Base-by-base conservation (phyloP, 202 grass and related monocot genomes). In the Bolboschoenoplectus hybrid region DNA sequence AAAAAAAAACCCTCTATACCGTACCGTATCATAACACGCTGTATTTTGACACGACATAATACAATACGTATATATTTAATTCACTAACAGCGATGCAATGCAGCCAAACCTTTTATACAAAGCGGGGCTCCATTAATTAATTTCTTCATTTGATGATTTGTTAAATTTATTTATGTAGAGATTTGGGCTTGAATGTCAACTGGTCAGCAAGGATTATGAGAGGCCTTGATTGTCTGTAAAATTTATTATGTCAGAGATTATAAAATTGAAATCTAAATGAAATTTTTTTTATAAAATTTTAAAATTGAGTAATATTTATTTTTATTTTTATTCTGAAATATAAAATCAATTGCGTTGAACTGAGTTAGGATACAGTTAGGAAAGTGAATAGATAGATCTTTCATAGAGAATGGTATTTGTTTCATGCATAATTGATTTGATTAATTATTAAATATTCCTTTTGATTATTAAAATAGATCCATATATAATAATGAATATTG, bases 101-200 rank as follows among this genome's bases (percentile, higher is more conserved):
- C 67, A 44, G 12, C 13, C 12, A 13, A 43, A 17, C 39, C 17
- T 43, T 68, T 68, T 44, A 9, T 67, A 12, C 11, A 68, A 67
- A 68, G 11, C 43, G 66, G 66, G 66, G 66, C 66, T 68, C 66
- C 66, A 17, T 68, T 68, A 41, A n/a, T 58, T n/a, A 26, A 9
- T 20, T 16, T 41, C 1, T 2, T 68, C 0, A 14, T 67, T 67
- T 67, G 2, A 58, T 58, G 17, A 38, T 55, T 14, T 55, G 3
- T 13, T 52, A 7, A 13, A 56, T 67, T 6, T 67, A 67, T 14
- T 67, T 3, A 68, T 46, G 3, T 19, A 72, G 16, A 46, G 7
- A 72, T 72, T 66, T 32, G 9, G 36, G 63, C 26, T 35, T 12
- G 26, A 65, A 65, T 64, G 62, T 34, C 20, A 64, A 2, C 1